A percentile compares a stretch with the other conserved stretches of the same genome.
Conservation (phyloP, 768 basidiomycete species). For the Harrya chromipes region DNA sequence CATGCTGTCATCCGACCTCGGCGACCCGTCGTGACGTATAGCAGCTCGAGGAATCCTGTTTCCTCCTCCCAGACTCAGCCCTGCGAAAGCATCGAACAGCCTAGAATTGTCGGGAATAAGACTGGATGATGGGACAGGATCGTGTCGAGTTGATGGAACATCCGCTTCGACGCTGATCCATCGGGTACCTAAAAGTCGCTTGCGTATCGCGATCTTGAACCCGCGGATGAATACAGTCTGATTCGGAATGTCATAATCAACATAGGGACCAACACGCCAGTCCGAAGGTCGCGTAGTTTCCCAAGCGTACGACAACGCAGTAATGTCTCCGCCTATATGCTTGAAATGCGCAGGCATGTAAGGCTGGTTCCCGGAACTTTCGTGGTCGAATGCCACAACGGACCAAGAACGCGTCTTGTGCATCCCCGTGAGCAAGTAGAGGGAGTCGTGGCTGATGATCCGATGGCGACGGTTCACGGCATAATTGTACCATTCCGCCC, state of each 20-base stretch:
- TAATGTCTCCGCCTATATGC: neutral
- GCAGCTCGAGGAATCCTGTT: too few relatives aligned
- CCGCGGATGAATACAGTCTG: constrained; percentile 24
- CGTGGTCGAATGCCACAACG: constrained; percentile 15
- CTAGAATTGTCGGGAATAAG: neutral
- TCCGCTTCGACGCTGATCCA: neutral
- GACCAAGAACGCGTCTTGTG: constrained; percentile 23
- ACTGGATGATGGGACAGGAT: neutral
- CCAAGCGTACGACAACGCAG: constrained; percentile 14
- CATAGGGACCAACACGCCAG: constrained; percentile 2
- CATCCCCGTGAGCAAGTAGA: constrained; percentile 24
- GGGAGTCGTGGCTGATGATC: constrained; percentile 21
- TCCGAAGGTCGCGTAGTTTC: constrained; percentile 8
- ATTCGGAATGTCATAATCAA: neutral
- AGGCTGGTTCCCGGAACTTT: neutral
- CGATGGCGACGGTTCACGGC: constrained; percentile 9
- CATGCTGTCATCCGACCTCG: too few relatives aligned
- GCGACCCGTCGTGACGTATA: too few relatives aligned
- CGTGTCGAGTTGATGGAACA: neutral
- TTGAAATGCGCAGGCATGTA: constrained; percentile 12
- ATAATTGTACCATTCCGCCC: constrained; percentile 27
- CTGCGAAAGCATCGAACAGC: neutral
- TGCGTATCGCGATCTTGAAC: constrained; percentile 16
- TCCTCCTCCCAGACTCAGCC: neutral
- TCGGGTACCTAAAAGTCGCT: neutral